These are phyloP conservation scores for Mucor indicus DNA, from an alignment of 371 early-diverging fungal species.

Conservation along the genomic window DNA sequence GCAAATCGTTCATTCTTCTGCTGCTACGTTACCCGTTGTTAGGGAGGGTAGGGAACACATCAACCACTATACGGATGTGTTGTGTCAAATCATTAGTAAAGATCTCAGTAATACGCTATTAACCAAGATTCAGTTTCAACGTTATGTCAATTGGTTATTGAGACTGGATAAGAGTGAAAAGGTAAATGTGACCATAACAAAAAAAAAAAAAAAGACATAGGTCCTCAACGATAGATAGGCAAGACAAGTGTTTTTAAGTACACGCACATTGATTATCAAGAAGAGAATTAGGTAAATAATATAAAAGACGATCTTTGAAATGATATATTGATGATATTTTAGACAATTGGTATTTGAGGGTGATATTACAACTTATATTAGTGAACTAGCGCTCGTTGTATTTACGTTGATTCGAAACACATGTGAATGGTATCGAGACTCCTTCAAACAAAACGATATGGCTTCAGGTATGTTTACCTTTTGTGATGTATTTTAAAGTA, in stretches of 20 bases:
- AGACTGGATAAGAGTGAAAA: slow-evolving; percentile 77
- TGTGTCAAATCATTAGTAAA: slow-evolving; percentile 63
- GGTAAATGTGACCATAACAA: too few relatives aligned
- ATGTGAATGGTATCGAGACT: slow-evolving; percentile 90
- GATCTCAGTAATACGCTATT: slow-evolving; percentile 80
- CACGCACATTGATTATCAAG: slow-evolving; percentile 75
- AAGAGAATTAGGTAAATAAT: slow-evolving; percentile 62
- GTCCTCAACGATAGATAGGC: slow-evolving; percentile 41
- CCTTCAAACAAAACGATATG: slow-evolving; percentile 86
- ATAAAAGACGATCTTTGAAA: background rate
- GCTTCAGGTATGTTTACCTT: slow-evolving; percentile 56
- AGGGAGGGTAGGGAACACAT: slow-evolving; percentile 52
- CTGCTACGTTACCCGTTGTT: slow-evolving; percentile 45
- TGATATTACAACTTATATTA: slow-evolving; percentile 79
- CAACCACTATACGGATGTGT: slow-evolving; percentile 61
- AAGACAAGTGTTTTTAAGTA: slow-evolving; percentile 72
- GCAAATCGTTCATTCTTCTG: slow-evolving; percentile 27
- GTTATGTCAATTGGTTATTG: slow-evolving; percentile 78
- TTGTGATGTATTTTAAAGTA: background rate
- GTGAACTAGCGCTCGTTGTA: slow-evolving; percentile 81
- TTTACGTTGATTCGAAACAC: slow-evolving; percentile 90
- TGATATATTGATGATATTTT: background rate
- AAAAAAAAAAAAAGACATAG: background rate
- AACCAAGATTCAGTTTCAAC: slow-evolving; percentile 75
- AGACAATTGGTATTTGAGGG: slow-evolving; percentile 86